Evolutionary conservation across 2,329 filamentous ascomycete genomes (phyloP), one percentile per base, ranked within the genome.

Genomic region (Trichoderma koningiopsis): DNA sequence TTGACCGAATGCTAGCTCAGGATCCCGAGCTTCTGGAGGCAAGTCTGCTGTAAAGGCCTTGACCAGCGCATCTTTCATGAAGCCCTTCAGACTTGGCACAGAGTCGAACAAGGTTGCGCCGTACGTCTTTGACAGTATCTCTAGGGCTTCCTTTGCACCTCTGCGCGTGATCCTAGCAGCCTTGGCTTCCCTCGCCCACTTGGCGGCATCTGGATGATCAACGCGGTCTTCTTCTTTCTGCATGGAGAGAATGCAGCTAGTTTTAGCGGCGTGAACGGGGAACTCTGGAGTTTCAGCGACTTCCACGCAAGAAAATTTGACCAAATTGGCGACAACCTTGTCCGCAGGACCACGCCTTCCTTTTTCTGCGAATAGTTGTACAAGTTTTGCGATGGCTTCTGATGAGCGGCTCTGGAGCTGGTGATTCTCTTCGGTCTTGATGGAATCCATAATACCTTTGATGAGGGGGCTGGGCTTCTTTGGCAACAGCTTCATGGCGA

Each of bases 241-340:
- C 79, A 99, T 89, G 0, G 96, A 98, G 19, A 99, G 82, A 68
- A 99, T 96, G 16, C 91, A 91, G 72, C 90, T 89, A 57, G 91
- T 92, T 76, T 96, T 91, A 55, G 84, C 79, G 1, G 91, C 92
- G 75, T 98, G 96, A 33, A 92, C 90, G 5, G 91, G 89, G 78
- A 98, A 98, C 76, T 98, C 96, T 0, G 96, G 96, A 0, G 96
- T 99, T 79, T 99, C 96, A 0, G 96, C 95, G 1, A 96, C 97
- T 78, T 99, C 96, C 76, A 97, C 93, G 76, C 96, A 99, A 72
- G 94, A 97, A 80, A 97, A 99, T 77, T 97, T 98, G 81, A 97
- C 93, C 64, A 99, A 81, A 76, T 99, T 99, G 58, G 92, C 90
- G 33, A 98, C 94, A 16, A 99, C 92, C 82, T 99, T 99, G 79